Evolutionary conservation across 2,329 filamentous ascomycete species (phyloP), one percentile per base, ranked within the genome.

Genomic region (Microsporum audouinii): DNA sequence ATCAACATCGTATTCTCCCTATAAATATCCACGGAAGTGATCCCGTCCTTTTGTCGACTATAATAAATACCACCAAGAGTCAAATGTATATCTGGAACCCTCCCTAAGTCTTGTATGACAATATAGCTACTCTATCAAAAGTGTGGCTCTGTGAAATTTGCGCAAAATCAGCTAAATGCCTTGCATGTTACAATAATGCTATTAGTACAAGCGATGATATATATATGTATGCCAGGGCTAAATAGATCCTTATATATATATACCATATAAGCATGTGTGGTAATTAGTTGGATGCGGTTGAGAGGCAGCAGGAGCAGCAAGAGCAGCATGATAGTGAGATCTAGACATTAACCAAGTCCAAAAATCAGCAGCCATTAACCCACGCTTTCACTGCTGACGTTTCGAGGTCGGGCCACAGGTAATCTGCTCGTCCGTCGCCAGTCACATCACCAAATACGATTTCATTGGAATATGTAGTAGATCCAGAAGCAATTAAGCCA

Each of bases 401-500:
- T 53, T n/a, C 2, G 4, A 7, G 43, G 43, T 58, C 56, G 23
- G 17, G 17, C 17, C 17, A 23, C 17, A 23, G 17, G 17, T 23
- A 23, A 23, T 23, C 17, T 23, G 17, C 17, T 23, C 17, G 17
- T 23, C 17, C 17, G 17, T 23, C 17, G 1, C 17, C 17, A 23
- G 17, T 23, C 17, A 23, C 17, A 23, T 23, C 17, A 1, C 17
- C 17, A 23, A 23, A 23, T 23, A 23, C 17, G 17, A 23, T 23
- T 23, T 23, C 17, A 23, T 23, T 23, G 17, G 17, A 23, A 23
- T 23, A 23, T 23, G 17, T 23, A 23, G 17, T 23, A 23, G 17
- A 23, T 23, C 59, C 59, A 27, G 31, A 17, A 33, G 61, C 61
- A 51, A 62, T 56, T 7, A 6, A 14, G 14, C 56, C 56, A 14